Evolutionary conservation across 2,329 filamentous ascomycete species (phyloP).

Genomic region (Ophiostoma pallidulum): DNA sequence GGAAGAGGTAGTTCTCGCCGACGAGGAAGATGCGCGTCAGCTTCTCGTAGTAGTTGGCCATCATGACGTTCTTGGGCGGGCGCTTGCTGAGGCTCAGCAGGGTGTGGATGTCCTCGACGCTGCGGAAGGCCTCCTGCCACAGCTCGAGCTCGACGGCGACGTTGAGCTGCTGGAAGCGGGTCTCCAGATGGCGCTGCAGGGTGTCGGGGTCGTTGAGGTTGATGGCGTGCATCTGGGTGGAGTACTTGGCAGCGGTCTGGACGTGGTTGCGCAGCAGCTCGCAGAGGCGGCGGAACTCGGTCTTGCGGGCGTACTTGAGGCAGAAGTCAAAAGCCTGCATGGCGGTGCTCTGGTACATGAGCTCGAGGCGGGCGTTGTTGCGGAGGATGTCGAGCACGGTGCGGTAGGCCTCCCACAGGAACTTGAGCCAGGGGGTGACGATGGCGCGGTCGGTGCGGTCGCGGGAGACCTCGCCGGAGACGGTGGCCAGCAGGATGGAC

Average conservation of each 20-base stretch:
- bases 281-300: constrained; percentile 96
- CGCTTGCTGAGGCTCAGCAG: constrained; percentile 96
- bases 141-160: constrained; percentile 95
- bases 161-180: constrained; percentile 95
- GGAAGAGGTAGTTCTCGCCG: constrained; percentile 98
- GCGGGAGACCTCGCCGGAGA: constrained; percentile 93
- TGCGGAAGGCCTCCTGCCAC: constrained; percentile 99
- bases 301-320: constrained; percentile 96
- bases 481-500: constrained; percentile 93
- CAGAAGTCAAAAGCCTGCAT: constrained; percentile 99
- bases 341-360: constrained; percentile 96
- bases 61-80: constrained; percentile 97
- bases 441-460: constrained; percentile 97
- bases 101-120: constrained; percentile 97
- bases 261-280: constrained; percentile 97
- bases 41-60: constrained; percentile 99
- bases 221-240: constrained; percentile 97
- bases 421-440: constrained; percentile 98
- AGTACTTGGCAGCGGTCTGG: constrained; percentile 98
- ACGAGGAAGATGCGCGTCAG: constrained; percentile 97
- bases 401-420: constrained; percentile 98
- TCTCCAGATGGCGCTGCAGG: constrained; percentile 92
- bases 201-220: constrained; percentile 97
- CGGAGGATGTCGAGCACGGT: constrained; percentile 97
- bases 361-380: constrained; percentile 95